Evolutionary conservation across 768 basidiomycete genomes (phyloP).

Genomic region (Auricularia sp.): DNA sequence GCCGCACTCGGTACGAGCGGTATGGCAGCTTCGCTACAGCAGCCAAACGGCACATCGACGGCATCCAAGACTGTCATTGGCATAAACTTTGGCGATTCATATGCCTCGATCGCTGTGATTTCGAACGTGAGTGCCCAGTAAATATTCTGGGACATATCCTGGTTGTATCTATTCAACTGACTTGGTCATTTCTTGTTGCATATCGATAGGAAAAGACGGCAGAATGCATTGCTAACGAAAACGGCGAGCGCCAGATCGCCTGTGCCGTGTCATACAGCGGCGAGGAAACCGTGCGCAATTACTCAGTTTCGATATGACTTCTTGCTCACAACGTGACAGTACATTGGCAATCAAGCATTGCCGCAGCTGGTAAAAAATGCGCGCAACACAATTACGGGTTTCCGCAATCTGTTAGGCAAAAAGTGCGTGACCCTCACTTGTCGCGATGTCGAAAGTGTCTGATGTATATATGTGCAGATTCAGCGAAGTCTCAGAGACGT

Average conservation of each 20-base stretch:
- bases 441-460: neutral
- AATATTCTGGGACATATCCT: too few species aligned
- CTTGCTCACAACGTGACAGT: slow-evolving; percentile 35
- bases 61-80: slow-evolving; percentile 59
- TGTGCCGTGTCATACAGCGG: slow-evolving; percentile 86
- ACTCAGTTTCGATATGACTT: neutral
- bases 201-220: slow-evolving; percentile 68
- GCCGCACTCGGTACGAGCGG: neutral
- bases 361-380: slow-evolving; percentile 92
- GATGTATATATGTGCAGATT: slow-evolving; percentile 35
- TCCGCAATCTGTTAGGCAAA: slow-evolving; percentile 88
- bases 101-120: slow-evolving; percentile 89
- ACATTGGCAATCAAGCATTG: slow-evolving; percentile 91
- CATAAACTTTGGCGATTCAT: slow-evolving; percentile 94
- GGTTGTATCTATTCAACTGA: neutral
- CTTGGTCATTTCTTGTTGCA: too few species aligned
- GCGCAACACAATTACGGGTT: slow-evolving; percentile 88
- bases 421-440: slow-evolving; percentile 39
- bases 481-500: slow-evolving; percentile 53
- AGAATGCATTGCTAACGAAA: slow-evolving; percentile 95
- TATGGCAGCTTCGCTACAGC: neutral
- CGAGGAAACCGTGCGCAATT: slow-evolving; percentile 70
- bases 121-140: slow-evolving; percentile 58
- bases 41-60: neutral
- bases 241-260: slow-evolving; percentile 96